Conservation (phyloP, 352 stramenopile genomes). For the Globisporangium mamillatum region DNA sequence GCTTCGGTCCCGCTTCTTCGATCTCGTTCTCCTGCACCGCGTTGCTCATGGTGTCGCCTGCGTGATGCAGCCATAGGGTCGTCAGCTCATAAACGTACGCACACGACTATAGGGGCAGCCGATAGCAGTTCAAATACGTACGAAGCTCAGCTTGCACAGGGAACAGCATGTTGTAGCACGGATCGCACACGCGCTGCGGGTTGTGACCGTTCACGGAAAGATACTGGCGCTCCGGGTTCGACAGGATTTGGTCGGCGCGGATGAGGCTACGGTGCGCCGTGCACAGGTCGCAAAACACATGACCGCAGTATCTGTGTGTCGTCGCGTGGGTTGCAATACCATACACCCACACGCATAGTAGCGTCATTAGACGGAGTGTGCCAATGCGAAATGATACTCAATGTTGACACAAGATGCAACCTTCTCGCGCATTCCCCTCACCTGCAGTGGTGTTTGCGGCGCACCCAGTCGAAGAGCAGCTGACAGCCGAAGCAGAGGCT, state of each 20-base stretch:
- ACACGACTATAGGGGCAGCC: not conserved
- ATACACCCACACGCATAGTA: not conserved
- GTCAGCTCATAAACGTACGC: not conserved
- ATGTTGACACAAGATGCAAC: not conserved
- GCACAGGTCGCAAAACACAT: constrained; percentile 78
- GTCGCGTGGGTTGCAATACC: not conserved
- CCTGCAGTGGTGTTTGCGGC: constrained; percentile 89
- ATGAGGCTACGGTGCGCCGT: constrained; percentile 71
- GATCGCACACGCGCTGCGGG: constrained; percentile 80
- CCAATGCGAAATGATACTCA: not conserved
- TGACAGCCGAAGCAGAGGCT: constrained; percentile 75
- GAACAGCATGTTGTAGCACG: constrained; percentile 58
- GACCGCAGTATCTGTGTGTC: constrained; percentile 51
- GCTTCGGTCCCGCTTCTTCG: constrained; percentile 55
- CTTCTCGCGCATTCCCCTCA: constrained; percentile 7
- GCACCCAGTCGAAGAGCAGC: constrained; percentile 87
- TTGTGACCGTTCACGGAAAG: constrained; percentile 78
- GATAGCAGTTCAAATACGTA: constrained; percentile 23
- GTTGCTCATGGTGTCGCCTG: constrained; percentile 74
- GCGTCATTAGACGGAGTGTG: not conserved
- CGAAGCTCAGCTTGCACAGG: constrained; percentile 66
- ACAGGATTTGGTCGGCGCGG: constrained; percentile 70
- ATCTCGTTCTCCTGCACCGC: constrained; percentile 75
- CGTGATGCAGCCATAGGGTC: not conserved
- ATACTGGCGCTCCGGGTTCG: constrained; percentile 67